Evolutionary conservation across 2,329 filamentous ascomycete genomes (phyloP), one percentile per base, ranked within the genome.

Genomic region (Colletotrichum ledebouriae): DNA sequence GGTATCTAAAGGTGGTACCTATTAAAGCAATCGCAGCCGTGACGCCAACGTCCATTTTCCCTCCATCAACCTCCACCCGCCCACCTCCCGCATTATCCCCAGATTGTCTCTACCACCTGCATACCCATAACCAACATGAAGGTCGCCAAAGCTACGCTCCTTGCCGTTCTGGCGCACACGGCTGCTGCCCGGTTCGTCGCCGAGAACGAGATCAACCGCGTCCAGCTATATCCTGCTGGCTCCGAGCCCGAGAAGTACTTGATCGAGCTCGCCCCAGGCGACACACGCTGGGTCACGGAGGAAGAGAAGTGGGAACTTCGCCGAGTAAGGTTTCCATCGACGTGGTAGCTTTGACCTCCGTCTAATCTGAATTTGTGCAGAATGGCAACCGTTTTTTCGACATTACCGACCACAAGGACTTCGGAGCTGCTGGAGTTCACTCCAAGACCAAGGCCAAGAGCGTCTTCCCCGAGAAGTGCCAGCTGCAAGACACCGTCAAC

Each of bases 251-350:
- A 91, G 74, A 84, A 85, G 73, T 96, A 87, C 78, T 85, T 97
- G 53, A 90, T 99, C 71, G 94, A 98, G 83, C 85, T 96, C 29
- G 87, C 88, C n/a, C 94, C 94, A 3, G 94, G 92, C 63, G 86
- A 95, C 77, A 94, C 90, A 25, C 84, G 87, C 84, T 96, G 93
- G 92, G 91, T 98, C 37, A 97, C 93, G 0, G 95, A 98, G 75
- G 93, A 97, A 41, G 90, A 98, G 82, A 99, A 98, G 81, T 98
- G 95, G 94, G 90, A 91, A 79, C 83, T 98, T 71, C 90, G 92
- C 76, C 86, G 94, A 73, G 94, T 97, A 86, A 66, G 88, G 3
- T 25, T 2, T 11, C 15, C 37, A 33, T 29, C 15, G 2, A 15
- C 42, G 3, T 22, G 6, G 6, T 47, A 53, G 6, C 9, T 10